These are phyloP conservation scores for Talaromyces sp. DNA, from an alignment of 2,329 filamentous ascomycete species.

Conservation along the genomic window DNA sequence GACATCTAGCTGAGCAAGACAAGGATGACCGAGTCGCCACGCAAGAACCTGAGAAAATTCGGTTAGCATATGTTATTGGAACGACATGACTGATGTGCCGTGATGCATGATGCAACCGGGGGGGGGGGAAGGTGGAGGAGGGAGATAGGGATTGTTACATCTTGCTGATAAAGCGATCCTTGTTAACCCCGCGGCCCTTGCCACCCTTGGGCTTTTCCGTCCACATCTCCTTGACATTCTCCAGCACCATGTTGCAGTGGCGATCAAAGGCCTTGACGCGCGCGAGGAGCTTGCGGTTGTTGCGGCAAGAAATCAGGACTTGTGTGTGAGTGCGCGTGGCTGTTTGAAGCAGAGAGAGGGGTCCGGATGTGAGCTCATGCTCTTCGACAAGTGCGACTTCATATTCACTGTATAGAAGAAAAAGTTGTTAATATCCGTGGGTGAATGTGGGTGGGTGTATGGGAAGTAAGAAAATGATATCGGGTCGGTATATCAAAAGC, in stretches of 20 bases:
- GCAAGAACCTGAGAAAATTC: slow-evolving; percentile 56
- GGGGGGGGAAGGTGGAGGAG: too few species aligned
- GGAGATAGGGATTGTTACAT: slow-evolving; percentile 58
- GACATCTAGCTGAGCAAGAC: slow-evolving; percentile 67
- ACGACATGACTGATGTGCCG: not conserved
- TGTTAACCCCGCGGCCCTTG: slow-evolving; percentile 94
- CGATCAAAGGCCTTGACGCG: slow-evolving; percentile 98
- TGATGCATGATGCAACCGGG: not conserved
- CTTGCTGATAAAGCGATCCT: slow-evolving; percentile 97
- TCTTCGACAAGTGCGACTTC: slow-evolving; percentile 78
- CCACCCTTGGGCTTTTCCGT: slow-evolving; percentile 83
- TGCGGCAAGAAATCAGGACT: slow-evolving; percentile 93
- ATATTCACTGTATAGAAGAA: slow-evolving; percentile 62
- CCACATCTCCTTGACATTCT: slow-evolving; percentile 99
- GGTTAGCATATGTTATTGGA: slow-evolving; percentile 3
- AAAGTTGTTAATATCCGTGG: slow-evolving; percentile 4
- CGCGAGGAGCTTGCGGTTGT: slow-evolving; percentile 95
- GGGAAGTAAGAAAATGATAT: not conserved
- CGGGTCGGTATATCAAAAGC: not conserved
- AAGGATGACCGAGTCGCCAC: slow-evolving; percentile 82
- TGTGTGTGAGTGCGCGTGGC: slow-evolving; percentile 91
- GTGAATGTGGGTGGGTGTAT: not conserved
- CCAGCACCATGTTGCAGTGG: slow-evolving; percentile 98
- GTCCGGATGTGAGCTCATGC: slow-evolving; percentile 72
- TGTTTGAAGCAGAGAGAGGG: slow-evolving; percentile 91